Conservation (phyloP, 2,329 filamentous ascomycete genomes). For the Neocucurbitaria cava region DNA sequence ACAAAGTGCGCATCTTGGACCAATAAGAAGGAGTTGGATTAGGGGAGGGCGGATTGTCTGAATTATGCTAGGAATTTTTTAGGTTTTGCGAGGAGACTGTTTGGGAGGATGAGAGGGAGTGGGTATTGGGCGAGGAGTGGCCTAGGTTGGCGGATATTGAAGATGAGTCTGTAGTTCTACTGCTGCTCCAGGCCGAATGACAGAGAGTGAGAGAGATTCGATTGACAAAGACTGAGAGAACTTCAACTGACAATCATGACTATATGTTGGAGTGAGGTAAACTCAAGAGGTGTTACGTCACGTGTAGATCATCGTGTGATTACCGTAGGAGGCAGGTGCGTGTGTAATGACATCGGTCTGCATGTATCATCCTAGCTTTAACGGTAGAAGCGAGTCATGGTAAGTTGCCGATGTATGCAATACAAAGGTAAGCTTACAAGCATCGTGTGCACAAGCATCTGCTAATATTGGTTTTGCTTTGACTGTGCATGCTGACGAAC, state of each 20-base stretch:
- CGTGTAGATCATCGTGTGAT: not conserved
- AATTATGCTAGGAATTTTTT: too few species aligned
- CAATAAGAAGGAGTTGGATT: too few species aligned
- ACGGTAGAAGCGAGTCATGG: not conserved
- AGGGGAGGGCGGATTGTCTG: too few species aligned
- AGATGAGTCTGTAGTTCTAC: too few species aligned
- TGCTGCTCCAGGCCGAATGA: too few species aligned
- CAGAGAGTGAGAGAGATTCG: not conserved
- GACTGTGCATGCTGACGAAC: not conserved
- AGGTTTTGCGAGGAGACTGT: too few species aligned
- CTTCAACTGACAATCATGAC: not conserved
- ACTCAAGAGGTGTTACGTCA: not conserved
- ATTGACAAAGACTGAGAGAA: not conserved
- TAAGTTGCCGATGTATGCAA: not conserved
- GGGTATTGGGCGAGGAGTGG: too few species aligned
- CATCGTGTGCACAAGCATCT: not conserved
- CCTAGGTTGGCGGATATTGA: too few species aligned
- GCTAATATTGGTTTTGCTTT: not conserved
- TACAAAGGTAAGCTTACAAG: not conserved
- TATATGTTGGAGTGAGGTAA: not conserved
- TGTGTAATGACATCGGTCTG: not conserved
- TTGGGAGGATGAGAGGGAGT: too few species aligned
- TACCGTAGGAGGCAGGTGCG: not conserved
- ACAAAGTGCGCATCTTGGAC: slow-evolving; percentile 3
- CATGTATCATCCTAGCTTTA: not conserved